Evolutionary conservation across 768 basidiomycete genomes (phyloP), one percentile per base, ranked within the genome.

Genomic region (Lentinula detonsa): DNA sequence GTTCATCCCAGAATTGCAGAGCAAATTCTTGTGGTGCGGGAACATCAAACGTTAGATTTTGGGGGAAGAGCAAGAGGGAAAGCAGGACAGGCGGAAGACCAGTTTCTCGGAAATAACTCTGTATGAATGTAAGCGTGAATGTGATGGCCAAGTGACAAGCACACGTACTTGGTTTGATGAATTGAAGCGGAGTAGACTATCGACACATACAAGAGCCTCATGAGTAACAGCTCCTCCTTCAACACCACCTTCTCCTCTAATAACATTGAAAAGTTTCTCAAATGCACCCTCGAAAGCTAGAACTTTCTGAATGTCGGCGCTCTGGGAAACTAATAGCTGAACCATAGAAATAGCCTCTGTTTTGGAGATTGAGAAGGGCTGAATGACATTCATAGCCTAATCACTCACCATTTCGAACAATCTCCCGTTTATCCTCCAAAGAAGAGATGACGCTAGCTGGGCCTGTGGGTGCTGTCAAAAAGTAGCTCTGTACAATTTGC

Each of bases 31-130:
- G 92, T 1, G 88, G 90, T n/a, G 82, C 81, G 5, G 77, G 67
- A 58, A 84, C 81, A 59, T 82, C 79, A 28, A 82, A 71, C 35
- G 82, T 81, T 1, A 91, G 72, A 50, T 77, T 81, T 33, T 84
- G 80, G 34, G 88, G 90, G 72, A 87, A 94, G 50, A 85, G 85
- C 48, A 90, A 80, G 23, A 88, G 80, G 31, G 81, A 85, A 63
- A 86, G 83, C 61, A 95, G 67, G 59, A 88, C 67, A 61, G 88
- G 73, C 65, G 88, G 81, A 65, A 95, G 75, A 63, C 88, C 72
- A 1, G 93, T 91, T 75, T 95, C 95, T 52, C 92, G 88, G 76
- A 99, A 97, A 77, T 97, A 98, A 70, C 94, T 97, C 94, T 99
- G 67, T 42, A 43, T 48, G 28, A 57, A 43, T 62, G 51, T 67